These are phyloP conservation scores for Pezicula neosporulosa DNA, from an alignment of 2,329 filamentous ascomycete species.

Conservation along the genomic window DNA sequence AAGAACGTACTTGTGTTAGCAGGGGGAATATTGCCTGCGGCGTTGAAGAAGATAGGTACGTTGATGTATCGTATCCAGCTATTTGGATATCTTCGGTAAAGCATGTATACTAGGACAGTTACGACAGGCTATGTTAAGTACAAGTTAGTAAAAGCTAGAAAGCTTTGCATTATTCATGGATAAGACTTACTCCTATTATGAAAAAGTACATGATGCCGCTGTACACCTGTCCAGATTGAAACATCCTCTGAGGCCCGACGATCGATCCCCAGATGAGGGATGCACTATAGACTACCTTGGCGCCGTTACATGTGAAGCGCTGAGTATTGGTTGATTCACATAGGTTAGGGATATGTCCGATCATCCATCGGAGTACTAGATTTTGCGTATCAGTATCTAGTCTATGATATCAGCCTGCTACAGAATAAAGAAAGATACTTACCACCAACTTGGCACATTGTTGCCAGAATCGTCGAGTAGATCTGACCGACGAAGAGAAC, in stretches of 20 bases:
- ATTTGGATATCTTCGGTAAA: constrained; percentile 54
- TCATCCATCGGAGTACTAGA: constrained; percentile 22
- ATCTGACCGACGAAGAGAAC: constrained; percentile 31
- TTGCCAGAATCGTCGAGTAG: constrained; percentile 29
- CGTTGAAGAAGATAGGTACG: constrained; percentile 65
- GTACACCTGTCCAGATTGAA: constrained; percentile 60
- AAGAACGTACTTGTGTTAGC: constrained; percentile 59
- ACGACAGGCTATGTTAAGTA: constrained; percentile 21
- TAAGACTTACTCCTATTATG: constrained; percentile 55
- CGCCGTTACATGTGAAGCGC: constrained; percentile 50
- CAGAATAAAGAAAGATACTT: constrained; percentile 2
- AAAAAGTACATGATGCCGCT: constrained; percentile 66
- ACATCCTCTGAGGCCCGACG: constrained; percentile 67
- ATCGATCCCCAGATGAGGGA: constrained; percentile 72
- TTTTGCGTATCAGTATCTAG: background rate
- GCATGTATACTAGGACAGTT: constrained; percentile 56
- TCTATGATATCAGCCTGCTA: background rate
- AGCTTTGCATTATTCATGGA: background rate
- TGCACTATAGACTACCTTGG: constrained; percentile 57
- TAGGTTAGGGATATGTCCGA: constrained; percentile 26
- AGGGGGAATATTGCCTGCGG: constrained; percentile 59
- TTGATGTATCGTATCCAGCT: constrained; percentile 62
- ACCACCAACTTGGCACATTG: constrained; percentile 30
- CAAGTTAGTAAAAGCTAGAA: constrained; percentile 1
- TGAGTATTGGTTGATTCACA: constrained; percentile 35